Evolutionary conservation across 805 yeast genomes (phyloP).

Genomic region (Ogataea ramenticola): DNA sequence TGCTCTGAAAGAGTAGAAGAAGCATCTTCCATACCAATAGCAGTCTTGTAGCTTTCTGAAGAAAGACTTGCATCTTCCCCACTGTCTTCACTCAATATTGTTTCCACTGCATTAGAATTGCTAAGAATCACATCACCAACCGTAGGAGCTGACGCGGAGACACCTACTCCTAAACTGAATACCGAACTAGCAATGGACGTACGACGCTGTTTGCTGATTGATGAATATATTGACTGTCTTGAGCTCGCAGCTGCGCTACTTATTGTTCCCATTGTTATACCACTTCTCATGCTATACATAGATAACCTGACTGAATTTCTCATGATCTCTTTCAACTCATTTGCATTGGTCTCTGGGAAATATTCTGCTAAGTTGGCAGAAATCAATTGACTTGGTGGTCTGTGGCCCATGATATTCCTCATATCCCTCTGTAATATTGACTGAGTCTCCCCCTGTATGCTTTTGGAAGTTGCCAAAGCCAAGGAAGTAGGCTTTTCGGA

Average conservation of each 20-base stretch:
- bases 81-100: conserved; percentile 10
- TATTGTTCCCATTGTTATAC: conserved; percentile 6
- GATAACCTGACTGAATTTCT: conserved; percentile 80
- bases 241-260: not conserved
- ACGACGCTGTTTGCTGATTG: conserved; percentile 13
- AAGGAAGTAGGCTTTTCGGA: conserved; percentile 56
- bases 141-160: conserved; percentile 33
- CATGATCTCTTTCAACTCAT: conserved; percentile 69
- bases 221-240: conserved; percentile 10
- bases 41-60: not conserved
- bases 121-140: conserved; percentile 59
- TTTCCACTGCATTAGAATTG: conserved; percentile 49
- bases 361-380: conserved; percentile 85
- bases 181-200: conserved; percentile 20
- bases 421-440: conserved; percentile 6
- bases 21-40: not conserved
- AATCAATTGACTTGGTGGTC: conserved; percentile 91
- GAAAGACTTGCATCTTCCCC: not conserved
- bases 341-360: conserved; percentile 76
- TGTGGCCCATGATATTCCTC: conserved; percentile 65
- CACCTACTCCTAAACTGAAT: conserved; percentile 22
- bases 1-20: not conserved
- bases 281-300: conserved; percentile 25
- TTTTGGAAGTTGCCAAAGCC: conserved; percentile 51
- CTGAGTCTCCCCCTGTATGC: not conserved